Percentiles rank a stretch among this genome's conserved stretches.
Conservation (phyloP, 768 basidiomycete genomes). For the Leccinum boreale region DNA sequence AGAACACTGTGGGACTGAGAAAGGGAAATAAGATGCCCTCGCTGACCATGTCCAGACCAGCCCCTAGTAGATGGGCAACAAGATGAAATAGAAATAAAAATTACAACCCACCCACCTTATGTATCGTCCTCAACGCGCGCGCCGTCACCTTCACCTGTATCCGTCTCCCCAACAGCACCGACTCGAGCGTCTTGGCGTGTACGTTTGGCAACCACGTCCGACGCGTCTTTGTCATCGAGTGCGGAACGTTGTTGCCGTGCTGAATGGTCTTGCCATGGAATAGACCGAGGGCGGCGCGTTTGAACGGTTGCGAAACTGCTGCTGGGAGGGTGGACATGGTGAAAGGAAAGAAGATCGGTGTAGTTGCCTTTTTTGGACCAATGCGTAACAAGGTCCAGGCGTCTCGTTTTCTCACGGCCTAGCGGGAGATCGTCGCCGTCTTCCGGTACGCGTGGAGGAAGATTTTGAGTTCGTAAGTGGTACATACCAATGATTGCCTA, state of each 20-base stretch:
- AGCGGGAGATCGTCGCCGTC: too few species aligned
- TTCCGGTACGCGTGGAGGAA: too few species aligned
- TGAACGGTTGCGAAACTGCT: slow-evolving; percentile 65
- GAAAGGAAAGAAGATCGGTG: background rate
- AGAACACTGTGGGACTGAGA: background rate
- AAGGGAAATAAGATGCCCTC: too few species aligned
- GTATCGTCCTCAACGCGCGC: slow-evolving; percentile 74
- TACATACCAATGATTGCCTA: too few species aligned
- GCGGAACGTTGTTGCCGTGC: slow-evolving; percentile 86
- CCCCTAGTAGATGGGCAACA: background rate
- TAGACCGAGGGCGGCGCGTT: slow-evolving; percentile 75
- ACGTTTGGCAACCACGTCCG: slow-evolving; percentile 88
- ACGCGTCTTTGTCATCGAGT: slow-evolving; percentile 85
- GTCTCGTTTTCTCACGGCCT: too few species aligned
- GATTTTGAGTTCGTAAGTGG: too few species aligned
- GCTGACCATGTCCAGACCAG: too few species aligned
- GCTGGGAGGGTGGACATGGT: slow-evolving; percentile 24
- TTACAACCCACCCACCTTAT: slow-evolving; percentile 55
- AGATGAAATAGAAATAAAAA: background rate
- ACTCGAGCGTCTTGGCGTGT: slow-evolving; percentile 70
- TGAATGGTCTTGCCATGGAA: slow-evolving; percentile 80
- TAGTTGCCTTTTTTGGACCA: slow-evolving; percentile 5
- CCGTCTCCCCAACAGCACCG: slow-evolving; percentile 55
- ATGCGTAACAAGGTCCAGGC: too few species aligned
- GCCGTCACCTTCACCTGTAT: slow-evolving; percentile 72